Evolutionary conservation across 345 rosid species (phyloP).

Genomic region (Populus tremula): DNA sequence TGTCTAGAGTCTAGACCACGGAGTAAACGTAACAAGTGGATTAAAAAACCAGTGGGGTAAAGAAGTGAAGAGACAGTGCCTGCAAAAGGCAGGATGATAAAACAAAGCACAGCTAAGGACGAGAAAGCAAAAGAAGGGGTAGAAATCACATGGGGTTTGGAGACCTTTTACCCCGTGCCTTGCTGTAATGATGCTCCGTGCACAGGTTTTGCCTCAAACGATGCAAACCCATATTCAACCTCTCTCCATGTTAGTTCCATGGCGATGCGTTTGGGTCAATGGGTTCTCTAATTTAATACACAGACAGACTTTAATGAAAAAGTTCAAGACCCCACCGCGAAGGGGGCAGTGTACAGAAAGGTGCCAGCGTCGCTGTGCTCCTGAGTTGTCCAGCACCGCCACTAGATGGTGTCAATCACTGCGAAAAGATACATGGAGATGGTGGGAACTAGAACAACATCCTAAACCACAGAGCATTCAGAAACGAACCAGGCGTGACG

Average conservation of each 20-base stretch:
- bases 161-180: constrained; percentile 27
- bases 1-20: too few relatives aligned
- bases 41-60: not conserved
- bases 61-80: constrained; percentile 13
- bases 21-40: too few relatives aligned
- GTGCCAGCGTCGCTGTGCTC: not conserved
- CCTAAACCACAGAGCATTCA: not conserved
- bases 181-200: constrained; percentile 28
- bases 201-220: constrained; percentile 25
- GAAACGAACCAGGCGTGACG: not conserved
- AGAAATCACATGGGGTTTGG: constrained; percentile 21
- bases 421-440: not conserved
- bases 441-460: not conserved
- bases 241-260: constrained; percentile 5
- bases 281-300: not conserved
- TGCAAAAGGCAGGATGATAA: constrained; percentile 18
- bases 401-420: constrained; percentile 26
- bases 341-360: not conserved
- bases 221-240: constrained; percentile 22
- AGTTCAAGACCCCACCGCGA: constrained; percentile 7
- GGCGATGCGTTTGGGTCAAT: not conserved
- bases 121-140: not conserved
- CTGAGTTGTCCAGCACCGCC: constrained; percentile 13
- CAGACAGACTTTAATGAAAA: not conserved
- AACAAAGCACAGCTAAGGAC: not conserved